Base-by-base conservation (phyloP, 768 basidiomycete species). In the Lactifluus subvellereus region DNA sequence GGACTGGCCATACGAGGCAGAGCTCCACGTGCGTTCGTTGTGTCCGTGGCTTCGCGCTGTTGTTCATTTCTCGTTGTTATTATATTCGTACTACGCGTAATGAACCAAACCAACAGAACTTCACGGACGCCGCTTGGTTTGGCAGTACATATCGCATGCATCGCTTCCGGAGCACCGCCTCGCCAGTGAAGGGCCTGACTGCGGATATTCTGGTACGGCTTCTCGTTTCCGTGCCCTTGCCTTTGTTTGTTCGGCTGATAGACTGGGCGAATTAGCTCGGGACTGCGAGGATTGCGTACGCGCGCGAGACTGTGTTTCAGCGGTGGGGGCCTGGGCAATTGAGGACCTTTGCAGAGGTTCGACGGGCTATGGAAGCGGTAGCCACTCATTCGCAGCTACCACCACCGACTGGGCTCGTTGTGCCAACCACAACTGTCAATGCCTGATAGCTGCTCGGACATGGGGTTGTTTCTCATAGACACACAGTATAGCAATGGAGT, bases 131-230 rank as follows among this genome's bases (percentile, higher is more conserved):
- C 1, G 70, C 77, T 2, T 78, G 82, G 74, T 72, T 86, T 9
- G 79, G 77, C 38, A 75, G 79, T 42, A 67, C 74, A 0, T 94
- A 94, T 68, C 83, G 94, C 18, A 86, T 91, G 84, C 91, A 95
- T 70, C 85, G 93, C 8, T 87, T 96, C 69, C 82, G 90, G 40
- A 86, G 87, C 3, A 79, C 78, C 0, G 87, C 87, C 0, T 92
- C 91, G 18, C 85, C 92, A 0, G 80, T 95, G 61, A 92, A 91
- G 72, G 93, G 93, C 0, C 73, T 95, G 2, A 94, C 92, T 1
- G 79, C 89, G 2, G 88, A 92, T 66, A 89, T 95, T 14, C 75
- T 95, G 56, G 91, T 91, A 66, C 62, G 86, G 61, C 6, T 18
- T 0, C 27, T 14, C 33, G 52, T 48, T 14, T 27, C 4, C 30